Evolutionary conservation across 2,329 filamentous ascomycete genomes (phyloP), one percentile per base, ranked within the genome.

Genomic region (Colletotrichum tropicicola): DNA sequence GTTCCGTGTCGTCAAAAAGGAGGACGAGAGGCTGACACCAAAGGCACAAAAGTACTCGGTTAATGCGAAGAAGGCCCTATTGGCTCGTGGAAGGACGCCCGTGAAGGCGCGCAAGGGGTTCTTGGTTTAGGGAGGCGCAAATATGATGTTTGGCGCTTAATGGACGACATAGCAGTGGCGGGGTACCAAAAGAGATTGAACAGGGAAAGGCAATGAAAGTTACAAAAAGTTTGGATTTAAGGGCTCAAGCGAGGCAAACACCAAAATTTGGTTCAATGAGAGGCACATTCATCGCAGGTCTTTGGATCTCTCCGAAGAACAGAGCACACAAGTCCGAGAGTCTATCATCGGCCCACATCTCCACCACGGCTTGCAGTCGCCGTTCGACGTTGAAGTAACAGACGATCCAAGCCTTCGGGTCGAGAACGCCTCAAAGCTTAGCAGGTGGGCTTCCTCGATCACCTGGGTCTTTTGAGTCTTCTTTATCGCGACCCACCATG

Each of bases 1-100:
- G 54, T 89, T 85, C 70, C 77, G 86, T 19, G 82, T 87, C 66
- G 75, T 76, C 6, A 77, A 77, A 57, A 77, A 78, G 69, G 74
- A 72, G n/a, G 83, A 86, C 59, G 69, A 73, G 68, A 78, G 78
- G 59, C 75, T 88, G 68, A 82, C 85, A 55, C 86, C 86, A 23
- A 83, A 79, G 75, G 64, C 71, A 64, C 77, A 77, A 69, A 83
- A 81, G 74, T 69, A 80, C 32, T 72, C 82, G 7, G 74, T 75
- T 59, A 76, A 73, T 59, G 68, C 77, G 17, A 86, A 80, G 76
- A 77, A 83, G 59, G 68, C 74, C 23, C 73, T 89, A 28, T 68
- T 87, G 63, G 76, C 71, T 69, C 80, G 87, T 68, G 78, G 78
- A 37, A 77, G 85, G 54, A 69, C 73, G 23, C 71, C 71, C 6